Evolutionary conservation across 192 early-diverging fungal genomes (phyloP).

Genomic region (Linnemannia hyalina): DNA sequence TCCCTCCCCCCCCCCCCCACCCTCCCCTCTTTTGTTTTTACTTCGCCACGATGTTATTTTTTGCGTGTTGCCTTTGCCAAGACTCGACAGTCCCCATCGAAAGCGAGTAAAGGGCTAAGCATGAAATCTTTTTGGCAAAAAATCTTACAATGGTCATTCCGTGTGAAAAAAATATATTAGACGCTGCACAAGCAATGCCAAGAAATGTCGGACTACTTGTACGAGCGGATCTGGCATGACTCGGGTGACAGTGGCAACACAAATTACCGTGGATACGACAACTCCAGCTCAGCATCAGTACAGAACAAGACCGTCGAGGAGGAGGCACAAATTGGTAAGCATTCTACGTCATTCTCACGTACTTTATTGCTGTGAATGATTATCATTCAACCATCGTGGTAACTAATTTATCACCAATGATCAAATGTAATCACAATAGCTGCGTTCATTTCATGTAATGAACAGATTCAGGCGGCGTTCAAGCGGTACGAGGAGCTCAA

Average conservation of each 20-base stretch:
- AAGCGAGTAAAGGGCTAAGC: neutral
- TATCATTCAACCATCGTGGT: too few species aligned
- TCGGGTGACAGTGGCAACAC: constrained; percentile 12
- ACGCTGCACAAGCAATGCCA: constrained; percentile 38
- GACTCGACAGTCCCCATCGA: neutral
- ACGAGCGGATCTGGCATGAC: constrained; percentile 44
- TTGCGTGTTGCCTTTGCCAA: neutral
- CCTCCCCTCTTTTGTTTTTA: neutral
- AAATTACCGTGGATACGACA: constrained; percentile 10
- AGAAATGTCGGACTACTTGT: constrained; percentile 43
- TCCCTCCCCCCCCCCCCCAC: too few species aligned
- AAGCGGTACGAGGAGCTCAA: constrained; percentile 31
- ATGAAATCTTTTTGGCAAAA: neutral
- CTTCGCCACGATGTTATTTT: neutral
- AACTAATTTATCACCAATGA: neutral
- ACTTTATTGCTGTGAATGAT: neutral
- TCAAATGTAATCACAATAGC: constrained; percentile 4
- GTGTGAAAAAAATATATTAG: neutral
- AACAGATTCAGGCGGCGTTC: constrained; percentile 28
- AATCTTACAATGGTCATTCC: neutral
- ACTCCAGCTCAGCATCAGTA: neutral
- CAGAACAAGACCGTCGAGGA: constrained; percentile 35
- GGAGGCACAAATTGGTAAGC: constrained; percentile 49
- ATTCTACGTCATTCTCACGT: neutral
- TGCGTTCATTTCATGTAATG: constrained; percentile 28